Conservation (phyloP, 495 filamentous ascomycete genomes). For the Talaromyces nanjingensis region DNA sequence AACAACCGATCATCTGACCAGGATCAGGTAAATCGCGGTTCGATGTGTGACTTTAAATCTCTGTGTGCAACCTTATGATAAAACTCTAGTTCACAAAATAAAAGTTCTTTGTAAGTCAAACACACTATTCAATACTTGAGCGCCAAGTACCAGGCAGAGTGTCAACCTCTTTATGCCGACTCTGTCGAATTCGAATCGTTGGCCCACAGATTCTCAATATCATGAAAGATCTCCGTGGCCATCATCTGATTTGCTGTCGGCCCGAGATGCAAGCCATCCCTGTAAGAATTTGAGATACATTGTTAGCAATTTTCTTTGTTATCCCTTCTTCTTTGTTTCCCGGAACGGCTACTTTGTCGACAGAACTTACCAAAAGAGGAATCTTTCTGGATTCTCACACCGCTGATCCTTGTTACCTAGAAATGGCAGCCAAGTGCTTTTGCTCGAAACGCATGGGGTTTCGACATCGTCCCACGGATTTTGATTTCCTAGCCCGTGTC, state of each 20-base stretch:
- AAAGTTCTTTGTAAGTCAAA: background rate
- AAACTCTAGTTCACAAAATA: background rate
- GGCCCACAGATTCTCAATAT: slow-evolving; percentile 29
- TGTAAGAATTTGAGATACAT: slow-evolving; percentile 14
- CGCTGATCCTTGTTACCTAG: slow-evolving; percentile 26
- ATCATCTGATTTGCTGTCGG: slow-evolving; percentile 42
- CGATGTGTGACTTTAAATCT: background rate
- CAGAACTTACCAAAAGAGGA: slow-evolving; percentile 44
- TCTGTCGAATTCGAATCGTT: background rate
- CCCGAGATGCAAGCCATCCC: slow-evolving; percentile 48
- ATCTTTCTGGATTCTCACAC: slow-evolving; percentile 41
- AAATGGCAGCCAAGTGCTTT: slow-evolving; percentile 24
- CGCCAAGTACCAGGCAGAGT: background rate
- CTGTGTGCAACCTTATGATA: background rate
- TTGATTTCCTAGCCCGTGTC: slow-evolving; percentile 31
- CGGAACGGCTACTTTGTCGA: background rate
- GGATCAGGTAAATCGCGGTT: background rate
- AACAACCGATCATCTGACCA: background rate
- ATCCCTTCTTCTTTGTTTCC: slow-evolving; percentile 6
- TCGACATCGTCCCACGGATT: slow-evolving; percentile 35
- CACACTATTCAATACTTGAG: background rate
- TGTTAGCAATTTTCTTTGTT: background rate
- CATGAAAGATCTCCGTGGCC: slow-evolving; percentile 38
- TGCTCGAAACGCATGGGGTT: slow-evolving; percentile 28
- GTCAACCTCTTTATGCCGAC: background rate